These are phyloP conservation scores for Actinomucor elegans DNA, from an alignment of 371 early-diverging fungal genomes.

Conservation along the genomic window DNA sequence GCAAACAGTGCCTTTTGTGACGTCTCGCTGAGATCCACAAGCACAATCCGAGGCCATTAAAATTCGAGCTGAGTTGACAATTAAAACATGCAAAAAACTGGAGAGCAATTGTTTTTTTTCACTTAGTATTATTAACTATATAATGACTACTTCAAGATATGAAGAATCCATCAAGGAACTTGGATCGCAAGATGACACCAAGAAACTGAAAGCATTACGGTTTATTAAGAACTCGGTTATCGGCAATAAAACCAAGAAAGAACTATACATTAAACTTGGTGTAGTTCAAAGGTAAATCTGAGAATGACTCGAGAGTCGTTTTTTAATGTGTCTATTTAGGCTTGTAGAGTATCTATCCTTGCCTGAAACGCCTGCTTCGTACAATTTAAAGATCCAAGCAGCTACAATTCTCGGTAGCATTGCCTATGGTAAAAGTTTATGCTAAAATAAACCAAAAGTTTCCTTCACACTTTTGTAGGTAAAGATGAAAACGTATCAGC, in stretches of 20 bases:
- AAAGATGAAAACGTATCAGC: conserved; percentile 64
- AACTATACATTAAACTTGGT: conserved; percentile 68
- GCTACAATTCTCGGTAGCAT: conserved; percentile 79
- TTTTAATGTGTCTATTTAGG: conserved; percentile 26
- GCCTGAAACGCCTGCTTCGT: conserved; percentile 30
- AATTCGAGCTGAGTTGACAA: neutral
- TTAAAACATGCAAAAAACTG: neutral
- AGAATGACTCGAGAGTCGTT: neutral
- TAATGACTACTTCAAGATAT: conserved; percentile 61
- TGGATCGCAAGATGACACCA: conserved; percentile 39
- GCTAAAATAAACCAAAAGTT: neutral
- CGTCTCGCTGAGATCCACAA: too few species aligned
- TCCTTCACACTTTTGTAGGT: conserved; percentile 37
- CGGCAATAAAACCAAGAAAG: conserved; percentile 85
- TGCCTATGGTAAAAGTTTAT: conserved; percentile 62
- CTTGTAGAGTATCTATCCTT: conserved; percentile 55
- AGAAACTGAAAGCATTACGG: conserved; percentile 63
- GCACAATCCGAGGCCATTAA: neutral
- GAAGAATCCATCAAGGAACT: conserved; percentile 60
- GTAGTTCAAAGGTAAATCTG: conserved; percentile 65
- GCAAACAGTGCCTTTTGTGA: too few species aligned
- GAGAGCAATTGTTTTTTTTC: conserved; percentile 5
- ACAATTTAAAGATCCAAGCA: conserved; percentile 63
- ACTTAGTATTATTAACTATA: neutral
- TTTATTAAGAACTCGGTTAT: conserved; percentile 87